Conservation (phyloP, 2,329 filamentous ascomycete genomes). For the Nigrospora sphaerica region DNA sequence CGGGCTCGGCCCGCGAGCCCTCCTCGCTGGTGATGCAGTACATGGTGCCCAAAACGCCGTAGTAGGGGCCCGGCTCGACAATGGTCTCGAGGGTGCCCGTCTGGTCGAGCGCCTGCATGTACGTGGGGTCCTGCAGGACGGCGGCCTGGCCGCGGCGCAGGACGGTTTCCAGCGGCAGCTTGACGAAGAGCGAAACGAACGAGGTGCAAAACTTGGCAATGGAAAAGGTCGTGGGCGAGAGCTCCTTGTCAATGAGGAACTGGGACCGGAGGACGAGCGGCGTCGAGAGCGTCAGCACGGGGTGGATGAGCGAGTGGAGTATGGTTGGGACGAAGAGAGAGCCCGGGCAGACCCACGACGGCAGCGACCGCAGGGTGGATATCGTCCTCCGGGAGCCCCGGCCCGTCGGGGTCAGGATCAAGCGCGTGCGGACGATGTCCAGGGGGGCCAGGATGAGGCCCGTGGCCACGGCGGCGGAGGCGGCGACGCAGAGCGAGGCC, state of each 20-base stretch:
- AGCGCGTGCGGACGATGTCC: slow-evolving; percentile 80
- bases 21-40: slow-evolving; percentile 81
- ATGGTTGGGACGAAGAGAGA: slow-evolving; percentile 75
- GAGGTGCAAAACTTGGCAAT: slow-evolving; percentile 76
- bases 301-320: slow-evolving; percentile 78
- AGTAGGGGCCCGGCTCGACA: slow-evolving; percentile 72
- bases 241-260: slow-evolving; percentile 73
- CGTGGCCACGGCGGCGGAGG: slow-evolving; percentile 59
- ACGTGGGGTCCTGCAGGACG: slow-evolving; percentile 51
- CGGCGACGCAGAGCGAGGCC: slow-evolving; percentile 69
- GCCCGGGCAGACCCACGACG: slow-evolving; percentile 66
- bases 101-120: slow-evolving; percentile 40
- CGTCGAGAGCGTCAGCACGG: slow-evolving; percentile 72
- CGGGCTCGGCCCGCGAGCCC: slow-evolving; percentile 49
- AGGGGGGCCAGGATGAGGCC: slow-evolving; percentile 79
- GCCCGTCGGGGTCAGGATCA: slow-evolving; percentile 78
- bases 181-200: slow-evolving; percentile 72
- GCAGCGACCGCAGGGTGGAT: slow-evolving; percentile 68
- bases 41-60: slow-evolving; percentile 86
- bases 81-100: slow-evolving; percentile 58
- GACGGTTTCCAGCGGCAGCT: slow-evolving; percentile 87
- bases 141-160: slow-evolving; percentile 81
- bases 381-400: slow-evolving; percentile 71
- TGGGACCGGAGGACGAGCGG: slow-evolving; percentile 82
- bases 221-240: slow-evolving; percentile 76